Evolutionary conservation across 2,329 filamentous ascomycete genomes (phyloP), one percentile per base, ranked within the genome.

Genomic region (Dactylellina parvicollis): DNA sequence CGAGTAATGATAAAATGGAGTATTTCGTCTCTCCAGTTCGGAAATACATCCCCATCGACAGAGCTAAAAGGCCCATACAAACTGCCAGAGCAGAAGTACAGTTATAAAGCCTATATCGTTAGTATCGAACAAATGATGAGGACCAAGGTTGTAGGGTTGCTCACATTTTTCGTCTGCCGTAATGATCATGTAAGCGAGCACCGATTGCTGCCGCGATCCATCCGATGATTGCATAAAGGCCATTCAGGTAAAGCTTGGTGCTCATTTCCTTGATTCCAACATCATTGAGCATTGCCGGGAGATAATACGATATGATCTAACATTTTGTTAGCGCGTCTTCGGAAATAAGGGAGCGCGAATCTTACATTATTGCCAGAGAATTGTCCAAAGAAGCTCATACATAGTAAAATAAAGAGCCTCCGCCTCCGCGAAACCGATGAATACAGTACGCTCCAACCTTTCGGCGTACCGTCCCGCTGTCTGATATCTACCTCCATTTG

Each of bases 381-480:
- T 75, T 85, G 83, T 0, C 83, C 83, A 65, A 86, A 85, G 77
- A 86, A 85, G 0, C 82, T 81, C 82, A 86, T 85, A 10, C 79
- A 80, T 22, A 85, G 78, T 1, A 86, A 83, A 78, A 85, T 83
- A 77, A 81, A 82, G 65, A 80, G 76, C 2, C 79, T 75, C 38
- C 79, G 77, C 1, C 77, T 76, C 52, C 80, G 79, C 0, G 79
- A 79, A 2, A 69, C 64, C 7, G 78, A 79, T 16, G 74, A 76
- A 2, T 80, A 7, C 75, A 80, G 12, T 75, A 78, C 78, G 24
- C 60, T 65, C 69, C 69, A 73, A 3, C 55, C 69, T 1, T 52
- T 50, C 7, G 57, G 57, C 26, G 44, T 52, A 1, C 57, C 57
- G 18, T 64, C 66, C 28, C 66, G 42, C n/a, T 62, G 57, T 22